Evolutionary conservation across 208 protist species (phyloP).

Genomic region (Trypanosoma caninum): DNA sequence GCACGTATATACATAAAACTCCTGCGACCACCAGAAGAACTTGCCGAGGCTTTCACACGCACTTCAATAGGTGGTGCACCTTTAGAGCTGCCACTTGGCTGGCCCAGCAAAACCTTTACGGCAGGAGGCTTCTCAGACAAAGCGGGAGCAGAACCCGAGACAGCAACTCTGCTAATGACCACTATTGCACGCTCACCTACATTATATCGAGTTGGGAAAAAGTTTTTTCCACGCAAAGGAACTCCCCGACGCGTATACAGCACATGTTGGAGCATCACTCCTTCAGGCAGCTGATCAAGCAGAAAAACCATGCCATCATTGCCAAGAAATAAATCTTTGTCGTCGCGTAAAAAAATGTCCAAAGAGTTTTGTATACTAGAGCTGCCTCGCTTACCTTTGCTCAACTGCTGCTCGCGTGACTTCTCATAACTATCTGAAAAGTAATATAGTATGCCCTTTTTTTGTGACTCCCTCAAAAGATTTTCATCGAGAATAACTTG

Average conservation of each 20-base stretch:
- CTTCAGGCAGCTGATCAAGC: conserved; percentile 45
- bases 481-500: conserved; percentile 54
- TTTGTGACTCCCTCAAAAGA: conserved; percentile 48
- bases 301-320: not conserved
- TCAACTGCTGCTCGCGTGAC: conserved; percentile 5
- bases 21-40: not conserved
- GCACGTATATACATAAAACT: conserved; percentile 18
- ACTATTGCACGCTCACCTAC: conserved; percentile 66
- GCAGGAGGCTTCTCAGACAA: conserved; percentile 3
- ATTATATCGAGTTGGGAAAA: conserved; percentile 44
- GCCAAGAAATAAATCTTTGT: conserved; percentile 13
- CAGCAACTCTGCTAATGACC: conserved; percentile 33
- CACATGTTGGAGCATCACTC: conserved; percentile 46
- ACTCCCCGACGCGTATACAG: conserved; percentile 67
- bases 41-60: conserved; percentile 13
- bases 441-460: conserved; percentile 63
- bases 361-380: conserved; percentile 3
- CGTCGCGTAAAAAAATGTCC: conserved; percentile 12
- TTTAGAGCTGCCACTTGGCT: not conserved
- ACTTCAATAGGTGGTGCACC: conserved; percentile 15
- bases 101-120: conserved; percentile 1
- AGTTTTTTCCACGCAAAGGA: conserved; percentile 40
- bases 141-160: conserved; percentile 11
- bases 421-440: conserved; percentile 60
- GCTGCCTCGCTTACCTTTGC: conserved; percentile 3